Evolutionary conservation across 176 grass and related monocot species (phyloP).

Genomic region (Carex scoparia): DNA sequence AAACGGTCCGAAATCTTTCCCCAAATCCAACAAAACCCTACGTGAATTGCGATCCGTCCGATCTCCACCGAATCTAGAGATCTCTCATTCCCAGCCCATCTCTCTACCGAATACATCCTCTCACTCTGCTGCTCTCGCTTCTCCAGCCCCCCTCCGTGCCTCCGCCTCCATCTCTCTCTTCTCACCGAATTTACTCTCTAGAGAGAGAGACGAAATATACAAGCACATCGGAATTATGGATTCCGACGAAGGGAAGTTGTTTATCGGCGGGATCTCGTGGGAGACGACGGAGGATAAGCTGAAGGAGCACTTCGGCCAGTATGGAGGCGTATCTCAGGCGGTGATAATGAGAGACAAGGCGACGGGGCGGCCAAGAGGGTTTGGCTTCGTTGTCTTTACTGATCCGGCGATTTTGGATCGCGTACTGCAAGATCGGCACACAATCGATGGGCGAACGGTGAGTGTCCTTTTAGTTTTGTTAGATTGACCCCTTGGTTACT

Average conservation of each 20-base stretch:
- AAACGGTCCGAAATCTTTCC: slow-evolving; percentile 7
- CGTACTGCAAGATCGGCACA: slow-evolving; percentile 77
- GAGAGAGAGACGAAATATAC: slow-evolving; percentile 22
- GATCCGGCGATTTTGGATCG: slow-evolving; percentile 76
- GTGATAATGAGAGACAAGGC: slow-evolving; percentile 93
- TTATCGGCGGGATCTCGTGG: slow-evolving; percentile 99
- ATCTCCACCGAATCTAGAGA: slow-evolving; percentile 10
- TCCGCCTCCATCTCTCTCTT: not conserved
- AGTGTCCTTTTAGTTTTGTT: not conserved
- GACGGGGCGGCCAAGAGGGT: slow-evolving; percentile 88
- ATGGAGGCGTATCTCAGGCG: slow-evolving; percentile 72
- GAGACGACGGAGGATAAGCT: slow-evolving; percentile 97
- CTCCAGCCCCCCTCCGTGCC: slow-evolving; percentile 32
- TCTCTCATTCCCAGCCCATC: not conserved
- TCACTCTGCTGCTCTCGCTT: slow-evolving; percentile 7
- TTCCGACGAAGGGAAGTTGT: slow-evolving; percentile 96
- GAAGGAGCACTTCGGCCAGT: slow-evolving; percentile 75
- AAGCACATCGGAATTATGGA: slow-evolving; percentile 49
- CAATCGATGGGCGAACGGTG: slow-evolving; percentile 89
- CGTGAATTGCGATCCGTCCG: not conserved
- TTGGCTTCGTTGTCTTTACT: slow-evolving; percentile 89
- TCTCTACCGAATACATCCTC: slow-evolving; percentile 12
- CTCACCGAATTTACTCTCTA: slow-evolving; percentile 12
- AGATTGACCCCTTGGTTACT: not conserved
- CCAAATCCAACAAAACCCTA: slow-evolving; percentile 35